A percentile compares a stretch with the other conserved stretches of the same genome.
phyloP scores from a whole-genome alignment of 768 basidiomycete species.

The Fistulinella prunicolor region DNA sequence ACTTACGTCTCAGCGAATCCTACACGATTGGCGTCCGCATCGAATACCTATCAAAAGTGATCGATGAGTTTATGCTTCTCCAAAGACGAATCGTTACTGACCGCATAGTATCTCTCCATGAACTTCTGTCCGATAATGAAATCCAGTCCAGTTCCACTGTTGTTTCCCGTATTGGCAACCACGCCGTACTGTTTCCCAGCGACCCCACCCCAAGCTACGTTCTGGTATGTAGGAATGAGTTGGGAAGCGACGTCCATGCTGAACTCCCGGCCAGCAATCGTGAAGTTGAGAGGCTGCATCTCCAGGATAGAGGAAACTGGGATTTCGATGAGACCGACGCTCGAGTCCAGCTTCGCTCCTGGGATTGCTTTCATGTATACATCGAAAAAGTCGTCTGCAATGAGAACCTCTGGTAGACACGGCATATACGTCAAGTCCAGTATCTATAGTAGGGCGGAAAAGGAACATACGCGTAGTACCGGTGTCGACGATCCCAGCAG shows the following conservation, averaged over 20 bases:
- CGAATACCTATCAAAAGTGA: slow-evolving; percentile 16
- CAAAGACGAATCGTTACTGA: not conserved
- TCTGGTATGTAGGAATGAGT: slow-evolving; percentile 16
- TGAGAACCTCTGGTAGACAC: slow-evolving; percentile 13
- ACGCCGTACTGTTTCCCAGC: slow-evolving; percentile 11
- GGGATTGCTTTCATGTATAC: slow-evolving; percentile 16
- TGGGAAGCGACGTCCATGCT: slow-evolving; percentile 22
- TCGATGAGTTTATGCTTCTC: not conserved
- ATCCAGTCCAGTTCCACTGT: slow-evolving; percentile 9
- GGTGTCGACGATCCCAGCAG: slow-evolving; percentile 29
- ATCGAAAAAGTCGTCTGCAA: slow-evolving; percentile 21
- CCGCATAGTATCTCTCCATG: slow-evolving; percentile 14
- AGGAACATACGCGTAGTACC: slow-evolving; percentile 23
- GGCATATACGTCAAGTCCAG: not conserved
- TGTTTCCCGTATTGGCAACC: not conserved
- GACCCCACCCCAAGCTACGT: slow-evolving; percentile 11
- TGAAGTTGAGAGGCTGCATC: slow-evolving; percentile 18
- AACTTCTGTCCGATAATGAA: slow-evolving; percentile 14
- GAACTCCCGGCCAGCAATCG: slow-evolving; percentile 6
- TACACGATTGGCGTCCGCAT: slow-evolving; percentile 15
- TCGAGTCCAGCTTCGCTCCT: slow-evolving; percentile 6
- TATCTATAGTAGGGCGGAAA: not conserved
- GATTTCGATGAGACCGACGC: slow-evolving; percentile 16
- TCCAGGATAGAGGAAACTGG: slow-evolving; percentile 8
- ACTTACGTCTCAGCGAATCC: slow-evolving; percentile 27